Evolutionary conservation across 495 filamentous ascomycete species (phyloP).

Genomic region (Neurospora sp.): DNA sequence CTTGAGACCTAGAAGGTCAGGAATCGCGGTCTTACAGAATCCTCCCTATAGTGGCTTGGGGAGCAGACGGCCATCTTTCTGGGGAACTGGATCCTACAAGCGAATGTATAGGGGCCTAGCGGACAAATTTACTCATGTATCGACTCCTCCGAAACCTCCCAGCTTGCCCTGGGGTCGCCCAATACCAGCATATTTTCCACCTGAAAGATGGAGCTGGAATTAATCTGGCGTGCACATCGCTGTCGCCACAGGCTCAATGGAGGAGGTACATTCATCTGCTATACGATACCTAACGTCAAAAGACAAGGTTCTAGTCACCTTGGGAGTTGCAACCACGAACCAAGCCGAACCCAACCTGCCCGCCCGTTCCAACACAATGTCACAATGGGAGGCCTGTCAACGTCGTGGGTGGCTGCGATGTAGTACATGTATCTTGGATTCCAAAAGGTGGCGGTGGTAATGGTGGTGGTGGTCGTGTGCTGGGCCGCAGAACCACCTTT

Average conservation of each 20-base stretch:
- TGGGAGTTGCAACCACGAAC: background rate
- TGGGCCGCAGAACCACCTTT: background rate
- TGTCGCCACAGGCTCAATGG: too few relatives aligned
- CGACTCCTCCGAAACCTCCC: background rate
- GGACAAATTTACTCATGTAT: background rate
- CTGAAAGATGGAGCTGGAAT: background rate
- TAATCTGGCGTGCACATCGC: background rate
- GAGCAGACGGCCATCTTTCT: background rate
- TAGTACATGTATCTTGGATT: background rate
- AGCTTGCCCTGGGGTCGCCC: background rate
- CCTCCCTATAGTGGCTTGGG: background rate
- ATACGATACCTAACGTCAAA: background rate
- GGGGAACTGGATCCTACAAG: background rate
- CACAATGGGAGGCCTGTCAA: background rate
- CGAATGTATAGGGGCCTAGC: background rate
- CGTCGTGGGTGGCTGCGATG: background rate
- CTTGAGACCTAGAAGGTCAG: background rate
- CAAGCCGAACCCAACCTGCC: background rate
- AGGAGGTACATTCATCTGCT: background rate
- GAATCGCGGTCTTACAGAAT: background rate
- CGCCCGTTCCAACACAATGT: background rate
- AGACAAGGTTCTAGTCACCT: background rate
- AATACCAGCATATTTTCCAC: background rate
- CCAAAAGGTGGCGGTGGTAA: background rate
- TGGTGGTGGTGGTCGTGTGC: background rate